Evolutionary conservation across 495 filamentous ascomycete genomes (phyloP), one percentile per base, ranked within the genome.

Genomic region (Annulohypoxylon maeteangense): DNA sequence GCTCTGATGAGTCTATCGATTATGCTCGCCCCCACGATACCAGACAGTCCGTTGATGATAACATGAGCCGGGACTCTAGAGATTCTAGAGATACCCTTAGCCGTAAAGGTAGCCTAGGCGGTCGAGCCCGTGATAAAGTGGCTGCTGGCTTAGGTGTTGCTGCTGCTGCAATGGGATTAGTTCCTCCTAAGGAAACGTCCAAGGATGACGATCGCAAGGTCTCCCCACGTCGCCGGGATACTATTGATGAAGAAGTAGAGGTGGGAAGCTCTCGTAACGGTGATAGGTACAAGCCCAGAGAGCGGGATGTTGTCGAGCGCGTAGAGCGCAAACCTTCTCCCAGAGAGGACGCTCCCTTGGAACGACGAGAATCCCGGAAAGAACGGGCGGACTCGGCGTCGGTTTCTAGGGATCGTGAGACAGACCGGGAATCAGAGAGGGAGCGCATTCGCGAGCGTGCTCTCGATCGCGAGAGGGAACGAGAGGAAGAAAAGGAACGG

Each of bases 141-240:
- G 71, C 75, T 7, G 65, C 76, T 7, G 82, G 80, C 0, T 57
- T 81, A 11, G 74, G 78, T 12, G 68, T 76, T 11, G 83, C 76
- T 32, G 82, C 80, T 20, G 78, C 78, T 0, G 71, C 79, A 12
- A 50, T 82, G 10, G 82, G 79, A n/a, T 70, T 84, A 16, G 61
- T 61, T 7, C 68, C 73, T 14, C 69, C 74, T 12, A 64, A 74
- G 23, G 65, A 69, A 7, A 23, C 36, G 0, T 5, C 62, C 18
- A 74, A 72, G 64, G 74, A 76, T 23, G 80, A 78, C 23, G 78
- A 81, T 2, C 62, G 73, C 22, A 81, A 79, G 55, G 74, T 61
- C 7, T 77, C 81, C 7, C 74, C 76, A 2, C 71, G 68, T 18
- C 73, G 76, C 29, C 63, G 63, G 20, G 60, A 65, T 1, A 38